These are phyloP conservation scores for Kwoniella sp. DNA, from an alignment of 768 basidiomycete genomes.

Conservation along the genomic window DNA sequence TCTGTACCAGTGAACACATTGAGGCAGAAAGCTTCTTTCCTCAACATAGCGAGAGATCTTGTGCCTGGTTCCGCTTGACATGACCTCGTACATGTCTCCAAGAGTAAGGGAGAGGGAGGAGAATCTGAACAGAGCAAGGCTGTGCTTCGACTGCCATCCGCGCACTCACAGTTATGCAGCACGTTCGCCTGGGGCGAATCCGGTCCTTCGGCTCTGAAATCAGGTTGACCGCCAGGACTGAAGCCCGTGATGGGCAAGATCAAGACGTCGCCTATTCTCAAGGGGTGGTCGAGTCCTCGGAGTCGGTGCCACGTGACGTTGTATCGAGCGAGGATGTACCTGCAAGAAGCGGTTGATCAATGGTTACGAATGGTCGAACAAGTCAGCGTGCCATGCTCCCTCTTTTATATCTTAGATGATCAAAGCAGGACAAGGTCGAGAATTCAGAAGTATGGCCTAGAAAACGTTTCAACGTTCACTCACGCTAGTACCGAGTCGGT, in stretches of 20 bases:
- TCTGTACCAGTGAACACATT: neutral
- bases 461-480: constrained; percentile 20
- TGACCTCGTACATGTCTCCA: neutral
- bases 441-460: no score
- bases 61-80: no score
- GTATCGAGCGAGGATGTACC: constrained; percentile 50
- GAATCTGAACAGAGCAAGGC: neutral
- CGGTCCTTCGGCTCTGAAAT: constrained; percentile 34
- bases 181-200: constrained; percentile 40
- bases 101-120: neutral
- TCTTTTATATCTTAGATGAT: no score
- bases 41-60: neutral
- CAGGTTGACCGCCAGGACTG: constrained; percentile 41
- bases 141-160: no score
- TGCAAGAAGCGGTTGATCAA: constrained; percentile 4
- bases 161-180: constrained; percentile 43
- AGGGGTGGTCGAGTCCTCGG: constrained; percentile 37
- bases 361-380: neutral
- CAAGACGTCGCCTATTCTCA: constrained; percentile 55
- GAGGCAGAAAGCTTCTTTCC: neutral
- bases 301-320: constrained; percentile 47
- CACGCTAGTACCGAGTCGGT: constrained; percentile 43
- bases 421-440: no score
- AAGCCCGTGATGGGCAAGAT: constrained; percentile 47
- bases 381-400: no score